A percentile compares a stretch with the other conserved stretches of the same genome.
Evolutionary conservation across 345 rosid genomes (phyloP).

Genomic region (Theobroma cacao): DNA sequence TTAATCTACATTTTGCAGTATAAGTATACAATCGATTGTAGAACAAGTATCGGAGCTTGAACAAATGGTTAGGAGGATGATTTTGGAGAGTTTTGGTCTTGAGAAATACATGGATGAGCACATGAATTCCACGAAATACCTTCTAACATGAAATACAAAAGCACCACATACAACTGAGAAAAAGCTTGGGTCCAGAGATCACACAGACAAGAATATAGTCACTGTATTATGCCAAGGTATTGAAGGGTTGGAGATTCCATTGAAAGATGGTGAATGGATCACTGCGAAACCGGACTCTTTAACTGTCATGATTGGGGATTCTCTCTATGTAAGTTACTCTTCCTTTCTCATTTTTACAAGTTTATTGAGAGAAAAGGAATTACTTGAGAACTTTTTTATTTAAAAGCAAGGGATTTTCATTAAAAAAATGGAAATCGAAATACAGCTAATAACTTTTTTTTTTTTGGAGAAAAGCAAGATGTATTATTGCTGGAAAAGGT

Average conservation of each 20-base stretch:
- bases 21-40: constrained; percentile 30
- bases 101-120: constrained; percentile 28
- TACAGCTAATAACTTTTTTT: too few species aligned
- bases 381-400: too few species aligned
- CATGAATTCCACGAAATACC: background rate
- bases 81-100: constrained; percentile 47
- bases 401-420: background rate
- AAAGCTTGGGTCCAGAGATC: constrained; percentile 36
- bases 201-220: constrained; percentile 27
- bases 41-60: constrained; percentile 43
- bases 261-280: constrained; percentile 33
- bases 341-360: too few species aligned
- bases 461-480: too few species aligned
- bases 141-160: constrained; percentile 22
- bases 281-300: constrained; percentile 10
- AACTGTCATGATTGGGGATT: constrained; percentile 3
- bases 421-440: too few species aligned
- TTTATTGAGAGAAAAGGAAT: too few species aligned
- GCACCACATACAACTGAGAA: constrained; percentile 30
- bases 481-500: too few species aligned
- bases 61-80: constrained; percentile 43
- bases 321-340: background rate
- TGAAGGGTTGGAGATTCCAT: constrained; percentile 30
- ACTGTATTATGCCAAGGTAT: constrained; percentile 30
- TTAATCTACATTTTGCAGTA: constrained; percentile 23